Evolutionary conservation across 768 basidiomycete genomes (phyloP).

Genomic region (Podaxis sp.): DNA sequence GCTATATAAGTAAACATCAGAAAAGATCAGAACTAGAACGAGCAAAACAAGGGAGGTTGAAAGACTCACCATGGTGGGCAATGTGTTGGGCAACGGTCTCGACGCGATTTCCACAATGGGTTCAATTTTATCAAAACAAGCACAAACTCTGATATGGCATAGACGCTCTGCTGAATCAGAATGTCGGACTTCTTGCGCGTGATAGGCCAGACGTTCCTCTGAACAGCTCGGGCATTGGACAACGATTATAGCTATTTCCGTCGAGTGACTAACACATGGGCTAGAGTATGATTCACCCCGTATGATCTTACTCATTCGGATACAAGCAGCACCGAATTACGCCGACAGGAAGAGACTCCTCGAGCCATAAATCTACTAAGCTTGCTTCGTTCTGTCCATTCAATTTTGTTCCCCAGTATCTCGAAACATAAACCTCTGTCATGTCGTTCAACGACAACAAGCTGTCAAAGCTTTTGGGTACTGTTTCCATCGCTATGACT

Average conservation of each 20-base stretch:
- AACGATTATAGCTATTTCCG: not conserved
- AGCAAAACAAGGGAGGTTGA: not conserved
- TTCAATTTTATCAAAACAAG: conserved; percentile 21
- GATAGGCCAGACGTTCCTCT: not conserved
- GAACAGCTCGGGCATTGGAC: not conserved
- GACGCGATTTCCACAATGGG: conserved; percentile 16
- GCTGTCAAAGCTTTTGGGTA: conserved; percentile 8
- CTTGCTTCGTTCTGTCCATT: not conserved
- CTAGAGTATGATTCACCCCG: not conserved
- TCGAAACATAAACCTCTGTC: not conserved
- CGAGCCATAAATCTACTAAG: not conserved
- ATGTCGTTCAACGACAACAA: conserved; percentile 11
- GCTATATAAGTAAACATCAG: conserved; percentile 40
- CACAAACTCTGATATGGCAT: conserved; percentile 20
- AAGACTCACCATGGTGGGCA: conserved; percentile 55
- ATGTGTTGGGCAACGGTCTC: conserved; percentile 19
- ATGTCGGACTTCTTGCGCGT: not conserved
- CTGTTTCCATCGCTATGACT: not conserved
- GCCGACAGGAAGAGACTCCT: not conserved
- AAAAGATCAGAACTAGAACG: conserved; percentile 15
- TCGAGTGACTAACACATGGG: not conserved
- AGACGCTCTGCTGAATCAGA: conserved; percentile 1
- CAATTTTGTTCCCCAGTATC: not conserved
- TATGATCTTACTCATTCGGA: not conserved
- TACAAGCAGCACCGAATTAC: not conserved